Evolutionary conservation across 1,284 basidiomycete genomes (phyloP).

Genomic region (Peniophora sp.): DNA sequence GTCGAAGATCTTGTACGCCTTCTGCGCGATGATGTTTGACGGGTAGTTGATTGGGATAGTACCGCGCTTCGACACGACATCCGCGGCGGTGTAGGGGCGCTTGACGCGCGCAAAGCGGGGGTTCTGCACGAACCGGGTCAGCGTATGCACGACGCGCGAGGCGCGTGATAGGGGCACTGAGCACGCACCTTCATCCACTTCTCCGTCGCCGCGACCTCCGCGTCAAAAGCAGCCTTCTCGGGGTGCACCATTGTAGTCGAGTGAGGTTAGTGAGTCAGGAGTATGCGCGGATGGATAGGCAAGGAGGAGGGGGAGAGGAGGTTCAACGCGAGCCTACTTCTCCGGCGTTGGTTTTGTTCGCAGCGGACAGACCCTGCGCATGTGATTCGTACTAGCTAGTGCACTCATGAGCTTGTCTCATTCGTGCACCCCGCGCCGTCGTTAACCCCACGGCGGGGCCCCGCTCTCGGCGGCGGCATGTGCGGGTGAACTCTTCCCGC

Average conservation of each 20-base stretch:
- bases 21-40: constrained; percentile 81
- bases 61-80: constrained; percentile 93
- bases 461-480: not conserved
- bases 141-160: constrained; percentile 2
- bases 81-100: constrained; percentile 88
- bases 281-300: constrained; percentile 40
- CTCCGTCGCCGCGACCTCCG: constrained; percentile 81
- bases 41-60: constrained; percentile 84
- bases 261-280: constrained; percentile 14
- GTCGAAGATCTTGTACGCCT: constrained; percentile 70
- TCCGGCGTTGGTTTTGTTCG: not conserved
- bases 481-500: too few species aligned
- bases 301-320: constrained; percentile 2
- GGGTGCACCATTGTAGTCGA: not conserved
- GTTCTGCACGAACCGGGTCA: constrained; percentile 38
- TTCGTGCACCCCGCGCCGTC: constrained; percentile 1
- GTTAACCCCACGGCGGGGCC: not conserved
- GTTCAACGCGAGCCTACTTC: not conserved
- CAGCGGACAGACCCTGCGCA: not conserved
- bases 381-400: constrained; percentile 4
- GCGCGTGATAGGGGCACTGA: constrained; percentile 1
- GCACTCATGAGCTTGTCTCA: not conserved
- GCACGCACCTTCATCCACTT: constrained; percentile 84
- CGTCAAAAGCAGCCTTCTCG: constrained; percentile 60
- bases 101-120: constrained; percentile 81